Evolutionary conservation across 2,329 filamentous ascomycete genomes (phyloP).

Genomic region (Endoconidiophora polonica): DNA sequence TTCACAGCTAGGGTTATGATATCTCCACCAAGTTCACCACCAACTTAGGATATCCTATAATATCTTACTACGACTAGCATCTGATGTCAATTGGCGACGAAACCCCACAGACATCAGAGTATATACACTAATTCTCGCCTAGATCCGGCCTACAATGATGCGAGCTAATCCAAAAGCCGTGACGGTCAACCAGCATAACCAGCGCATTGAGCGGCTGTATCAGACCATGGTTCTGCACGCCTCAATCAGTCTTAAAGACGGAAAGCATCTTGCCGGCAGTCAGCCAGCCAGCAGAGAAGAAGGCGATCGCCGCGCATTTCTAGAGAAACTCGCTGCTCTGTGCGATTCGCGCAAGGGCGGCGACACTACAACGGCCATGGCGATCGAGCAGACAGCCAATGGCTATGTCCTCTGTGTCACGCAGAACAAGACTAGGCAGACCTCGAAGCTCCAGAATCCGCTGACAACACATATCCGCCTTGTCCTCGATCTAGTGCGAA

Average conservation of each 20-base stretch:
- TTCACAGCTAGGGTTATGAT: too few relatives aligned
- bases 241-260: not conserved
- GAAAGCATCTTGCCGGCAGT: not conserved
- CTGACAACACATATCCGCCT: not conserved
- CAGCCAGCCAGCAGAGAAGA: not conserved
- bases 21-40: too few relatives aligned
- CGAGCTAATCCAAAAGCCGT: not conserved
- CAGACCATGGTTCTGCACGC: conserved; percentile 3
- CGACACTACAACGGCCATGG: conserved; percentile 27
- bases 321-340: conserved; percentile 26
- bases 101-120: too few relatives aligned
- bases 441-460: not conserved
- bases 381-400: conserved; percentile 20
- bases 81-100: too few relatives aligned
- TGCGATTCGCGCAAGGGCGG: conserved; percentile 32
- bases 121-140: too few relatives aligned
- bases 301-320: conserved; percentile 16
- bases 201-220: conserved; percentile 1
- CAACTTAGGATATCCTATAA: too few relatives aligned
- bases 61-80: too few relatives aligned
- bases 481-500: not conserved
- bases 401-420: conserved; percentile 28
- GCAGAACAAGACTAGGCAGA: conserved; percentile 19
- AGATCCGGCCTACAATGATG: too few relatives aligned
- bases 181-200: not conserved